Evolutionary conservation across 345 rosid genomes (phyloP), one percentile per base, ranked within the genome.

Genomic region (Brassica nigra): DNA sequence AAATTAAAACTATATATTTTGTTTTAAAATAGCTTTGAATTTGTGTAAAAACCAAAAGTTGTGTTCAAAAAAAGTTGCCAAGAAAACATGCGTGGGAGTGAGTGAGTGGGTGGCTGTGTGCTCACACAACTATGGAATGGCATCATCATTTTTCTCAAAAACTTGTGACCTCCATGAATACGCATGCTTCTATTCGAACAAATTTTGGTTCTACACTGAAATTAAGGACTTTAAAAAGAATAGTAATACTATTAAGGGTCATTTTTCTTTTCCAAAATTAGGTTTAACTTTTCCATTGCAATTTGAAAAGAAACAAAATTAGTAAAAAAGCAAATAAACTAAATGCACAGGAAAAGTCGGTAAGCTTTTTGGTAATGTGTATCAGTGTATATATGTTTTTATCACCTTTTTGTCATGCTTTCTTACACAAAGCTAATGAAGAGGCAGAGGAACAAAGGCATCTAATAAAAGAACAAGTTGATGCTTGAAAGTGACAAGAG

Each of bases 351-450:
- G 27, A 23, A 23, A 23, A 23, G 27, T 23, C 27, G 27, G 27
- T 23, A 23, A 23, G 27, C 27, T 23, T 23, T 23, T 23, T 23
- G 27, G 27, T 23, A 23, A 23, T 23, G 27, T 23, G 27, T 23
- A 23, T 23, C 27, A 23, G 27, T 23, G 39, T 34, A 6, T n/a
- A n/a, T 49, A n/a, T n/a, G 55, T 49, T 49, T 14, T 49, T 49
- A 49, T 76, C 63, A 44, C 77, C 52, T 76, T 81, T 76, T 66
- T 59, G 81, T 59, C 81, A 81, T 71, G 76, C 80, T 80, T 75
- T 80, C 63, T 70, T 80, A 66, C 76, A 31, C 31, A 49, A 81
- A 71, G 66, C 71, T 73, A 66, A 76, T 59, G 81, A 76, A 71
- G 81, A 77, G 66, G 52, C 71, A 66, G 70, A 76, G 27, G 74